Evolutionary conservation across 1,139 yeast species (phyloP).

Genomic region (Debaryomyces singareniensis): DNA sequence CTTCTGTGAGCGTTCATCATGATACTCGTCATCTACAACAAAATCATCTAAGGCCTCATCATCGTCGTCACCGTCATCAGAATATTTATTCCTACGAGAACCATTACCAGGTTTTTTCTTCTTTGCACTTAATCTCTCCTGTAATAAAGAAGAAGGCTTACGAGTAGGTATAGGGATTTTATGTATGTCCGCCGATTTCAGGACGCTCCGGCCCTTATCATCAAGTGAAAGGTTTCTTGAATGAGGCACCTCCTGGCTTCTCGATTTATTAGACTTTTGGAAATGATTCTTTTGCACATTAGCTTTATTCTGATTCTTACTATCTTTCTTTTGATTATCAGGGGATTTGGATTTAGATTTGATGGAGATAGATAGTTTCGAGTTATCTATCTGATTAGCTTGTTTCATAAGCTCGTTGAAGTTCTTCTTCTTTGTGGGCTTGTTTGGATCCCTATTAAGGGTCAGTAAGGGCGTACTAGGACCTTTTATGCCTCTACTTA

Average conservation of each 20-base stretch:
- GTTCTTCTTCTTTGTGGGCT: constrained; percentile 42
- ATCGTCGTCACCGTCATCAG: constrained; percentile 17
- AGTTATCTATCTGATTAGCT: constrained; percentile 51
- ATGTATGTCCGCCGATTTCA: too few relatives aligned
- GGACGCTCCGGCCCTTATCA: too few relatives aligned
- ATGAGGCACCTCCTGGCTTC: too few relatives aligned
- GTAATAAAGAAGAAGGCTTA: constrained; percentile 18
- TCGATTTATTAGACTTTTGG: too few relatives aligned
- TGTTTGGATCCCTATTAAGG: constrained; percentile 1
- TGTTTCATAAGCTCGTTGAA: constrained; percentile 66
- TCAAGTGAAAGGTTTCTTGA: too few relatives aligned
- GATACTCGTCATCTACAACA: constrained; percentile 57
- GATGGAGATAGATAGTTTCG: constrained; percentile 31
- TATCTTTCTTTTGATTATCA: neutral
- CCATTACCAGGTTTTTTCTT: constrained; percentile 7
- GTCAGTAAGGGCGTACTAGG: neutral
- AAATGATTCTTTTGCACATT: too few relatives aligned
- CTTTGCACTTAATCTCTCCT: constrained; percentile 17
- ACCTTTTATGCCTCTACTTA: neutral
- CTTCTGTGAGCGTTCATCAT: constrained; percentile 12
- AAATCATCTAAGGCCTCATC: constrained; percentile 41
- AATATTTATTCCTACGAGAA: constrained; percentile 8
- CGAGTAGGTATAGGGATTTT: too few relatives aligned
- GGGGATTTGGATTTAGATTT: constrained; percentile 28
- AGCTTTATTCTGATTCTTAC: neutral